phyloP scores from a whole-genome alignment of 495 filamentous ascomycete genomes.

The Apodospora peruviana region DNA sequence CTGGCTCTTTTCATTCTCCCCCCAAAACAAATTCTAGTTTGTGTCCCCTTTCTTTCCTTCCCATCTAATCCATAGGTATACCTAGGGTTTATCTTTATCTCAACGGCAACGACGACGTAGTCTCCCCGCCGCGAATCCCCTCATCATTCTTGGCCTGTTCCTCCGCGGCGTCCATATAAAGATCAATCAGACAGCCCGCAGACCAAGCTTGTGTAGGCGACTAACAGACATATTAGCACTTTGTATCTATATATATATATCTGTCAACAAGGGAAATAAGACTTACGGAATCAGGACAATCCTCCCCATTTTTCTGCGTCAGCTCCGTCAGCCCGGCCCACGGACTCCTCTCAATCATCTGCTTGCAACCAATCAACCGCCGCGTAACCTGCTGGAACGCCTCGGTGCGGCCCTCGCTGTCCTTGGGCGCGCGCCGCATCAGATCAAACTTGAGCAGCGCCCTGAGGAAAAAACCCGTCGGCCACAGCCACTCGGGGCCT shows the following conservation, averaged over 20 bases:
- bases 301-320: constrained; percentile 79
- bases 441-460: constrained; percentile 89
- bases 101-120: too few relatives aligned
- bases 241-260: background rate
- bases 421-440: constrained; percentile 55
- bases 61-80: too few relatives aligned
- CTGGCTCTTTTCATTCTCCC: too few relatives aligned
- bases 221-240: constrained; percentile 27
- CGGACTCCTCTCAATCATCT: constrained; percentile 64
- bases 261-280: background rate
- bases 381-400: constrained; percentile 90
- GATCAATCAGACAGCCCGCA: constrained; percentile 83
- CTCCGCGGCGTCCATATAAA: constrained; percentile 81
- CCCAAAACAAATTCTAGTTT: too few relatives aligned
- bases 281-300: constrained; percentile 83
- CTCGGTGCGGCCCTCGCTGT: constrained; percentile 64
- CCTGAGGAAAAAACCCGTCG: constrained; percentile 87
- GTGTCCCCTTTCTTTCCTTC: background rate
- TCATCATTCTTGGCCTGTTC: constrained; percentile 30
- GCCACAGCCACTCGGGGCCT: constrained; percentile 99
- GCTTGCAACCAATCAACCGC: constrained; percentile 73
- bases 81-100: too few relatives aligned
- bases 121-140: too few relatives aligned
- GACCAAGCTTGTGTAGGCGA: constrained; percentile 96
- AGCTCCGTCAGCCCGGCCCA: constrained; percentile 95